A percentile compares a stretch with the other conserved stretches of the same genome.
Evolutionary conservation across 2,329 filamentous ascomycete genomes (phyloP).

Genomic region (Xylariomycetidae sp.): DNA sequence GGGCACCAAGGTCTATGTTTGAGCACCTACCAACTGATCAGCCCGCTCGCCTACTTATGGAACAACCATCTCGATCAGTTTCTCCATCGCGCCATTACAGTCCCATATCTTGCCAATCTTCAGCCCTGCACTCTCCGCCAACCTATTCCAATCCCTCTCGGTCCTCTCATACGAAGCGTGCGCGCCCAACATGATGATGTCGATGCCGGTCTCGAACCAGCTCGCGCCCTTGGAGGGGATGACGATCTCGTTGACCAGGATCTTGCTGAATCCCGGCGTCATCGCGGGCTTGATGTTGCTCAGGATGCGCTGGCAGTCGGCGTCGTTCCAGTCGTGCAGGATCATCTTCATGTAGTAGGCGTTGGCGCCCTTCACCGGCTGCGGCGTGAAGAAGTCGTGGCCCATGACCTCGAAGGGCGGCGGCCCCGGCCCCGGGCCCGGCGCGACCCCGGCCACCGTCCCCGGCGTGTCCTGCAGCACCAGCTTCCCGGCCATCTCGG

Average conservation of each 20-base stretch:
- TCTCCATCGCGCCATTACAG: not conserved
- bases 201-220: constrained; percentile 2
- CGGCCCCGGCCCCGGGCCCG: too few relatives aligned
- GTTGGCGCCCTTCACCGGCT: constrained; percentile 1
- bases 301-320: not conserved
- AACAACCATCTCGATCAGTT: constrained; percentile 1
- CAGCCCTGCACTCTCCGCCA: constrained; percentile 1
- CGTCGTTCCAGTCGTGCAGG: constrained; percentile 2
- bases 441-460: not conserved
- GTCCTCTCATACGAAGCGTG: not conserved
- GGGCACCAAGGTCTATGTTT: too few relatives aligned
- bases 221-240: not conserved
- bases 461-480: not conserved
- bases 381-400: constrained; percentile 3
- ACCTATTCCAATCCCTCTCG: constrained; percentile 1
- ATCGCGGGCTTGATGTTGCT: not conserved
- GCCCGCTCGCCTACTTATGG: too few relatives aligned
- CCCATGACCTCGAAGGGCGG: constrained; percentile 1
- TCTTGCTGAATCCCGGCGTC: not conserved
- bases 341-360: constrained; percentile 2
- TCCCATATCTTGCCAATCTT: not conserved
- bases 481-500: not conserved
- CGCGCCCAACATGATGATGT: not conserved
- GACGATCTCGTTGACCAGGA: constrained; percentile 2
- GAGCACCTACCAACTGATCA: too few relatives aligned